Conservation (phyloP, 129 eudicot species). For the Escallonia herrerae region DNA sequence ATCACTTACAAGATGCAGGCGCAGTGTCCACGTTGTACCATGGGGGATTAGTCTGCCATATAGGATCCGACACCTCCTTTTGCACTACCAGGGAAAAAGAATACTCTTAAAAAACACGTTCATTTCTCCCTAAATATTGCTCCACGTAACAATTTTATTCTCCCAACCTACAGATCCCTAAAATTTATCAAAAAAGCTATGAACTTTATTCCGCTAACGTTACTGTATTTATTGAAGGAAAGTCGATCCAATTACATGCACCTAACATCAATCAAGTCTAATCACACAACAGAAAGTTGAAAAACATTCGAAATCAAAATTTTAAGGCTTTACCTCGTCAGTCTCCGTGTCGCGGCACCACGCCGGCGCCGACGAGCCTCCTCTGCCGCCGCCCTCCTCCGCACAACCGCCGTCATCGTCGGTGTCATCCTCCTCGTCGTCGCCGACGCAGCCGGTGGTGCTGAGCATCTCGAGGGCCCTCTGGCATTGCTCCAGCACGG, state of each 20-base stretch:
- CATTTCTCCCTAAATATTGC: too few species aligned
- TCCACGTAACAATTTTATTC: too few species aligned
- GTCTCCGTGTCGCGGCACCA: constrained; percentile 41
- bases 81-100: too few species aligned
- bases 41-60: too few species aligned
- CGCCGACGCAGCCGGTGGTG: constrained; percentile 36
- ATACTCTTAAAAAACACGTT: too few species aligned
- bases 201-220: too few species aligned
- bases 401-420: constrained; percentile 7
- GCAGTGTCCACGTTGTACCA: too few species aligned
- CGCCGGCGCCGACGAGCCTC: constrained; percentile 20
- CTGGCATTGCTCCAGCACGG: constrained; percentile 82
- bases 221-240: too few species aligned
- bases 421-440: constrained; percentile 20
- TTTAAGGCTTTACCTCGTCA: constrained; percentile 44
- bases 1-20: too few species aligned
- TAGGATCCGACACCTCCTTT: too few species aligned
- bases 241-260: background rate
- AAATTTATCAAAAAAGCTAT: too few species aligned
- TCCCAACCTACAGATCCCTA: too few species aligned
- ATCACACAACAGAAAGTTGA: background rate
- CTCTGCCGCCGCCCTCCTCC: constrained; percentile 10
- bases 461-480: constrained; percentile 74
- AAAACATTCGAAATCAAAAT: background rate
- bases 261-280: background rate